Evolutionary conservation across 345 rosid genomes (phyloP), one percentile per base, ranked within the genome.

Genomic region (Noccaea bulbosa): DNA sequence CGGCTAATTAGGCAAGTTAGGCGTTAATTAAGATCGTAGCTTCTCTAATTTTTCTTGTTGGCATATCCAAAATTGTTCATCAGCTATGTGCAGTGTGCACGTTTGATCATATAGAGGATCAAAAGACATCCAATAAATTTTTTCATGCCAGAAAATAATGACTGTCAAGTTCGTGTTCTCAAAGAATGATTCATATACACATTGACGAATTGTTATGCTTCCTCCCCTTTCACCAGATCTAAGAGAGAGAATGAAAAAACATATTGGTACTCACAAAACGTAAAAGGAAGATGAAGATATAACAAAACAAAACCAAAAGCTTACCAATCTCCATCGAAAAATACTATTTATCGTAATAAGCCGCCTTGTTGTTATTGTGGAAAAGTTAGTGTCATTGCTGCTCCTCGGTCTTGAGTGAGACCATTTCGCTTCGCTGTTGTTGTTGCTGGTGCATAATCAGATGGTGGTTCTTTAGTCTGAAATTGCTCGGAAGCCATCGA

Each of bases 371-470:
- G 46, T 32, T 48, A 48, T 32, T 49, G 33, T 12, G 49, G 43
- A 22, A 43, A 53, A 51, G 63, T 62, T 40, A 72, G 74, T 72
- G 80, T 79, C 79, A 87, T 54, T 80, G 87, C 73, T 83, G 85
- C 43, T 87, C 96, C 57, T 88, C 82, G 46, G 59, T 69, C 78
- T 84, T 90, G 69, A 93, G 79, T 11, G 97, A 71, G 53, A 84
- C 85, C 66, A 93, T 77, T 78, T 93, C 97, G 16, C 88, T 87
- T 57, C 84, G 88, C 46, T 87, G 90, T 45, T 73, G 85, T 64
- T 54, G 74, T 76, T 62, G 75, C 73, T 75, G 78, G 47, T 75
- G 78, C 47, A 20, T 17, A 7, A 75, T n/a, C 65, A 75, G 65
- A 70, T 64, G 71, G 57, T 80, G 88, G 76, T 73, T 74, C 78